Evolutionary conservation across 306 rosid species (phyloP).

Genomic region (Chamaecrista fasciculata): DNA sequence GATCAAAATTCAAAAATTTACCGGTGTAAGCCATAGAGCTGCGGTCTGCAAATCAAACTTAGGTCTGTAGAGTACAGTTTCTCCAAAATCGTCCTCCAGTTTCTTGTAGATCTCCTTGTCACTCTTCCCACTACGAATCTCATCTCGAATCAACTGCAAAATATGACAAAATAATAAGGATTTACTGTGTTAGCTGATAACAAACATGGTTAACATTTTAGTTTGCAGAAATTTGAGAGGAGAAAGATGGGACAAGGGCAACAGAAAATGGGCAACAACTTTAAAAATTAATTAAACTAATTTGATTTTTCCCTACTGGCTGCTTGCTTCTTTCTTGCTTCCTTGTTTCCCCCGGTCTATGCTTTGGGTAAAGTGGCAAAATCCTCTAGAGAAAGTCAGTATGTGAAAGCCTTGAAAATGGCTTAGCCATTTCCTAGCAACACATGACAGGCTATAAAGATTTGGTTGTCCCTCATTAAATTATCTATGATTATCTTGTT

Average conservation of each 20-base stretch:
- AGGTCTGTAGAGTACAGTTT: constrained; percentile 75
- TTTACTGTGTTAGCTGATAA: neutral
- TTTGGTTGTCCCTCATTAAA: too few species aligned
- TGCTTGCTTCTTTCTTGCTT: too few species aligned
- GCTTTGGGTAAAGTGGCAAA: too few species aligned
- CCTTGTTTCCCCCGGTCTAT: too few species aligned
- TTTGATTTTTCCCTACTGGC: too few species aligned
- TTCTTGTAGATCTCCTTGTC: constrained; percentile 82
- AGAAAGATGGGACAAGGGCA: neutral
- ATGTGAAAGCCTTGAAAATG: too few species aligned
- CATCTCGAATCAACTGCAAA: constrained; percentile 83
- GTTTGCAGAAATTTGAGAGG: neutral
- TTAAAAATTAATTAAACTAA: neutral
- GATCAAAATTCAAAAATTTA: too few species aligned
- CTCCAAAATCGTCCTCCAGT: constrained; percentile 85
- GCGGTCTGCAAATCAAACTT: constrained; percentile 97
- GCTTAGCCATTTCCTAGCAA: too few species aligned
- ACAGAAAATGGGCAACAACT: constrained; percentile 8
- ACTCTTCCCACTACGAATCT: constrained; percentile 65
- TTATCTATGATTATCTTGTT: too few species aligned
- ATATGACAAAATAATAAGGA: constrained; percentile 22
- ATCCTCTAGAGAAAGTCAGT: too few species aligned
- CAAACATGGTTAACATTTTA: neutral
- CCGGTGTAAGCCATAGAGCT: constrained; percentile 90
- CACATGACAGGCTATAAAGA: too few species aligned